A percentile compares a stretch with the other conserved stretches of the same genome.
phyloP scores from a whole-genome alignment of 495 filamentous ascomycete species.

The Penicillium bovifimosum region DNA sequence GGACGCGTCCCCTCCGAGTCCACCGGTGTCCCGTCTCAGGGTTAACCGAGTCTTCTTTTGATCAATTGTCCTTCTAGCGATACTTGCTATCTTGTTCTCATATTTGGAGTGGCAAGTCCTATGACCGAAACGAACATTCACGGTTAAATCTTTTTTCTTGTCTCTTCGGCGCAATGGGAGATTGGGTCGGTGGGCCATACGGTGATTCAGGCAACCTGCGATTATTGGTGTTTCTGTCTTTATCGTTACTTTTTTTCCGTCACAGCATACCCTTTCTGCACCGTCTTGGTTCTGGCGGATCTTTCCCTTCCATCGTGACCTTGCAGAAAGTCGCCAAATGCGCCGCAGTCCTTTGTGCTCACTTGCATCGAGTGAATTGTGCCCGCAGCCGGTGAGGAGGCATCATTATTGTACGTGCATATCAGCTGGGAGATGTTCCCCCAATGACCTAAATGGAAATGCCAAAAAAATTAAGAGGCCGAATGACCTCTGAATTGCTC shows the following conservation, averaged over 20 bases:
- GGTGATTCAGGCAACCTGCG: constrained; percentile 13
- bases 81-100: constrained; percentile 16
- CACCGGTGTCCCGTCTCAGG: constrained; percentile 39
- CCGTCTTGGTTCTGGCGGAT: constrained; percentile 15
- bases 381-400: background rate
- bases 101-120: constrained; percentile 16
- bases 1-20: constrained; percentile 35
- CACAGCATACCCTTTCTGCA: constrained; percentile 24
- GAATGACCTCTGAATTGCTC: constrained; percentile 13
- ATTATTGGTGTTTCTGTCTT: constrained; percentile 18
- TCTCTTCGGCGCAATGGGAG: constrained; percentile 30
- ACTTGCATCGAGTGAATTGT: background rate
- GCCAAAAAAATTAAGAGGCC: constrained; percentile 25
- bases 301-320: constrained; percentile 10
- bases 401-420: constrained; percentile 7
- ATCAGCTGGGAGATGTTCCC: constrained; percentile 13
- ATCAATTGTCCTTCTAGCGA: constrained; percentile 8
- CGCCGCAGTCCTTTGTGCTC: background rate
- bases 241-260: constrained; percentile 8
- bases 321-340: constrained; percentile 7
- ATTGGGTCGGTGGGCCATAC: constrained; percentile 20
- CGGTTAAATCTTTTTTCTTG: constrained; percentile 26
- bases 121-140: constrained; percentile 26
- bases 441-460: constrained; percentile 16
- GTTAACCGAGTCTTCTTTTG: constrained; percentile 17